Base-by-base conservation (phyloP, 257 asterid genomes). In the Petunia secreta region DNA sequence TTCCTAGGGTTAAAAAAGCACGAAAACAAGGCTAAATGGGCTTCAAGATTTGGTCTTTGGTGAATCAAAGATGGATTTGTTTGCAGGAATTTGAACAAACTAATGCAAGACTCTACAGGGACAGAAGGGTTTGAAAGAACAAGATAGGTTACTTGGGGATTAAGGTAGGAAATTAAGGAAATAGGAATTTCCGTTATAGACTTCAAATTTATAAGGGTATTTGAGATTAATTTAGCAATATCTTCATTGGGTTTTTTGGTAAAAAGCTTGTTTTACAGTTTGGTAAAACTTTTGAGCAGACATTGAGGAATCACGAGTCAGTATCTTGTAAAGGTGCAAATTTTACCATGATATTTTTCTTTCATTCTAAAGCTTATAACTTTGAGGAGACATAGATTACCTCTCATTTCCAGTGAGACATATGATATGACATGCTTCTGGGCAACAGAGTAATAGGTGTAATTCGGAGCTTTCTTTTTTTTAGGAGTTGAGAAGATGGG, bases 91-190 rank as follows among this genome's bases (percentile, higher is more conserved):
- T 84, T 86, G 86, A 89, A 93, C 91, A 93, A 89, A 68, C 81
- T 85, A 78, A 90, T 80, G 89, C 91, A 88, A n/a, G 88, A 82
- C 36, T 84, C 67, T 43, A 83, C 74, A 64, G 97, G 89, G 53
- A 90, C 63, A 75, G 55, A 83, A 2, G 90, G 92, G 87, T 93
- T 90, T 40, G 94, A 85, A 83, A 92, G 88, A 54, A 95, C 87
- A 38, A 86, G 91, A 81, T 79, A 83, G 74, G 88, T 87, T 62
- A 84, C 77, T 37, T 62, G 67, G 82, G 92, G 75, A 82, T 89
- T 87, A n/a, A 91, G 87, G 77, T 82, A 64, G 78, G 89, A 82
- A 66, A 85, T 38, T 52, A 89, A 86, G 50, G 93, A 82, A 48
- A 85, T 80, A 34, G 88, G 10, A 74, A 80, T 60, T 4, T 53